Evolutionary conservation across 352 stramenopile species (phyloP).

Genomic region (Globisporangium spiculum): DNA sequence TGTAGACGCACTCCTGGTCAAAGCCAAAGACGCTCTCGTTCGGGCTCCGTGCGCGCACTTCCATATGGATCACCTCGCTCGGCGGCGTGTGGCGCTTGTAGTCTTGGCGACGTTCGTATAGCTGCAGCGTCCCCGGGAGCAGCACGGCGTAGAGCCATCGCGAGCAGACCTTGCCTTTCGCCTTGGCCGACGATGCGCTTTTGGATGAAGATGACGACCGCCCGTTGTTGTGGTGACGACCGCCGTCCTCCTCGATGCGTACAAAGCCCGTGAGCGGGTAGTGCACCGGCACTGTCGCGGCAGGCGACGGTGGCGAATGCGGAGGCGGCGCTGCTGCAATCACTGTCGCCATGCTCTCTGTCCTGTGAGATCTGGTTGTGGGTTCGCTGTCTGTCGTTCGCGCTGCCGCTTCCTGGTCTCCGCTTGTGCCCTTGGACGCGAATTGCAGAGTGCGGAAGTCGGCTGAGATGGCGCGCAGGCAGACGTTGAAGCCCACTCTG

Average conservation of each 20-base stretch:
- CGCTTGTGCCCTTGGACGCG: neutral
- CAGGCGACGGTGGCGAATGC: neutral
- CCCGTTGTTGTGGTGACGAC: slow-evolving; percentile 13
- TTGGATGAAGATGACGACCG: neutral
- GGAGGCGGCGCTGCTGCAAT: neutral
- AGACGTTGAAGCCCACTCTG: slow-evolving; percentile 1
- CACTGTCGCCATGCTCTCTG: neutral
- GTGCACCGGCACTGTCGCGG: slow-evolving; percentile 5
- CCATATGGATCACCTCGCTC: slow-evolving; percentile 37
- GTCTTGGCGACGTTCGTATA: slow-evolving; percentile 53
- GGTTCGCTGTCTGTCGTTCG: neutral
- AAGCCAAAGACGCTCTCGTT: slow-evolving; percentile 64
- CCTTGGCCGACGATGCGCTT: neutral
- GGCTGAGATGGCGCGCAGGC: slow-evolving; percentile 4
- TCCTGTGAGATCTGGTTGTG: neutral
- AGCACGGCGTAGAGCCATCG: slow-evolving; percentile 60
- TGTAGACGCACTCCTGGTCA: slow-evolving; percentile 59
- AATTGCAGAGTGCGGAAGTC: neutral
- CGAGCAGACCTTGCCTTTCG: slow-evolving; percentile 33
- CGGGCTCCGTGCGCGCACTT: slow-evolving; percentile 32
- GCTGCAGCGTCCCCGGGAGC: slow-evolving; percentile 35
- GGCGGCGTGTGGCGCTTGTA: slow-evolving; percentile 54
- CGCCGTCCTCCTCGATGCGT: slow-evolving; percentile 48
- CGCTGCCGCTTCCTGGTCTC: neutral
- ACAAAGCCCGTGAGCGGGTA: slow-evolving; percentile 42